These are phyloP conservation scores for Mortierella sp. DNA, from an alignment of 371 early-diverging fungal genomes.

Conservation along the genomic window DNA sequence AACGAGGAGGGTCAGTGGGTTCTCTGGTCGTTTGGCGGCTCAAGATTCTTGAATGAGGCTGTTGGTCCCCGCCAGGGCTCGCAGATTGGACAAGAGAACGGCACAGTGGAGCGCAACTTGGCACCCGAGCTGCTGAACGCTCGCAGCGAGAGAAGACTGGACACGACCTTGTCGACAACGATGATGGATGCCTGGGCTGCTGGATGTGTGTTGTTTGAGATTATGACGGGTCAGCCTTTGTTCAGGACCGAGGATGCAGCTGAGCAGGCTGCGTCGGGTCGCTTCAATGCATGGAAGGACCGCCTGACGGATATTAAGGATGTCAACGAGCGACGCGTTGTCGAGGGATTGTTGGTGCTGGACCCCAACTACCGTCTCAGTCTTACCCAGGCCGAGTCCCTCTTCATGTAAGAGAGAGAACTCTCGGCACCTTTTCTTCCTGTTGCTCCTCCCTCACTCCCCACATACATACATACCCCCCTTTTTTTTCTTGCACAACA, in stretches of 20 bases:
- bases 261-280: constrained; percentile 49
- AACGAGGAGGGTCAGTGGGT: constrained; percentile 58
- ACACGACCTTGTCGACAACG: constrained; percentile 42
- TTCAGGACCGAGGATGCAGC: constrained; percentile 58
- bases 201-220: constrained; percentile 56
- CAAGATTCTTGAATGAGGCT: constrained; percentile 57
- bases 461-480: neutral
- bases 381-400: constrained; percentile 35
- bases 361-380: constrained; percentile 46
- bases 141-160: constrained; percentile 27
- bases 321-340: constrained; percentile 36
- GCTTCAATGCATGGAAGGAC: constrained; percentile 56
- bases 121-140: constrained; percentile 52
- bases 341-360: constrained; percentile 48
- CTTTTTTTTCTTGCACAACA: neutral
- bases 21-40: constrained; percentile 55
- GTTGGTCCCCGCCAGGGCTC: constrained; percentile 53
- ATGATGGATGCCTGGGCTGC: constrained; percentile 59
- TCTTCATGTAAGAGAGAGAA: constrained; percentile 32
- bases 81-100: constrained; percentile 46
- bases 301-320: constrained; percentile 43
- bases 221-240: constrained; percentile 51
- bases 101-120: constrained; percentile 48
- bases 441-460: neutral
- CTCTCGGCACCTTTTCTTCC: neutral